phyloP scores from a whole-genome alignment of 805 yeast genomes.

The Maudiozyma bulderi region DNA sequence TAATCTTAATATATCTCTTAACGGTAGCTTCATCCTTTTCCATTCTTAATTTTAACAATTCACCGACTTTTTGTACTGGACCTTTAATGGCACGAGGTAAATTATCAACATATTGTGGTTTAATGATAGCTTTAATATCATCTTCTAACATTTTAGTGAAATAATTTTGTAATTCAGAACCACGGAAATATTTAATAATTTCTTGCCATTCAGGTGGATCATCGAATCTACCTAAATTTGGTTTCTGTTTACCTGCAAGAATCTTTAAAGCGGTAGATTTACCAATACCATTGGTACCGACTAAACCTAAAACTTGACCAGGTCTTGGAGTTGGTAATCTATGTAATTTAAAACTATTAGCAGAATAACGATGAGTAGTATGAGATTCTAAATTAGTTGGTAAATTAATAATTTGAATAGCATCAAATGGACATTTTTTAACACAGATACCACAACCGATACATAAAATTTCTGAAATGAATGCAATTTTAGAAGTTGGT shows the following conservation, averaged over 20 bases:
- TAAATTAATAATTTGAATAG: slow-evolving; percentile 88
- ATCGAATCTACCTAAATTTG: slow-evolving; percentile 88
- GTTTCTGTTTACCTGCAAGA: slow-evolving; percentile 94
- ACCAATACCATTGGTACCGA: slow-evolving; percentile 99
- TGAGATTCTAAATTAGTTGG: slow-evolving; percentile 91
- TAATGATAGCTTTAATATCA: slow-evolving; percentile 89
- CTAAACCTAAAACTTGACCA: slow-evolving; percentile 95
- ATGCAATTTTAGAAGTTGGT: slow-evolving; percentile 85
- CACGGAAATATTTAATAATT: slow-evolving; percentile 83
- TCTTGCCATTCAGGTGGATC: slow-evolving; percentile 98
- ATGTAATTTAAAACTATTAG: slow-evolving; percentile 94
- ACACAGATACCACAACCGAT: slow-evolving; percentile 99
- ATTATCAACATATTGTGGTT: slow-evolving; percentile 98
- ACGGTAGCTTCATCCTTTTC: slow-evolving; percentile 58
- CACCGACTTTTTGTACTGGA: slow-evolving; percentile 78
- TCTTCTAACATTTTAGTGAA: slow-evolving; percentile 92
- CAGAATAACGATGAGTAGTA: slow-evolving; percentile 95
- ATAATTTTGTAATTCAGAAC: slow-evolving; percentile 93
- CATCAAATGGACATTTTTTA: slow-evolving; percentile 96
- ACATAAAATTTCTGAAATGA: slow-evolving; percentile 87
- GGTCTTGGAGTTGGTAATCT: slow-evolving; percentile 98
- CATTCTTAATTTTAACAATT: slow-evolving; percentile 62
- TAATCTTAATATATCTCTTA: slow-evolving; percentile 52
- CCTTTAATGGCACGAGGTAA: slow-evolving; percentile 94
- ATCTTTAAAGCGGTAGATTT: slow-evolving; percentile 95